phyloP scores from a whole-genome alignment of 331 rosid species.

The Quercus lobata region DNA sequence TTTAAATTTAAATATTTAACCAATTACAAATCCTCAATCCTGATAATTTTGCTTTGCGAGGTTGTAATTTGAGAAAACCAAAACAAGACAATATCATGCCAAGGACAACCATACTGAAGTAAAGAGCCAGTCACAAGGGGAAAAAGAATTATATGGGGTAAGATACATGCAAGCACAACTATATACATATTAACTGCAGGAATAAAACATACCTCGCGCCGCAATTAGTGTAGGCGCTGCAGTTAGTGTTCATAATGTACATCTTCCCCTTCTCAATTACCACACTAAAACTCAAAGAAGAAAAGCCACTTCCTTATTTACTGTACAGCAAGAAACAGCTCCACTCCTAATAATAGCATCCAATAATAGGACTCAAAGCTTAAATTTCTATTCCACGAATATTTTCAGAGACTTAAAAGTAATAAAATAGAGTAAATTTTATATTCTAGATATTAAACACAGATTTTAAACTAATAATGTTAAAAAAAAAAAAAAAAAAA shows the following conservation, averaged over 20 bases:
- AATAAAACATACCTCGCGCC: constrained; percentile 35
- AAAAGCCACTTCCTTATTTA: constrained; percentile 22
- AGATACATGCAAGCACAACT: too few relatives aligned
- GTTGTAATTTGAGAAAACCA: too few relatives aligned
- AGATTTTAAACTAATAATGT: background rate
- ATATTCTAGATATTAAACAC: background rate
- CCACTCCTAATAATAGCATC: constrained; percentile 24
- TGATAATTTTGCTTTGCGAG: too few relatives aligned
- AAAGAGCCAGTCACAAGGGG: too few relatives aligned
- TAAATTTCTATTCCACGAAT: background rate
- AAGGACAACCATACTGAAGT: too few relatives aligned
- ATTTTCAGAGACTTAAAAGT: background rate
- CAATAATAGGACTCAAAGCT: background rate
- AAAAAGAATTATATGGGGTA: too few relatives aligned
- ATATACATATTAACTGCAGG: background rate
- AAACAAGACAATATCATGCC: too few relatives aligned
- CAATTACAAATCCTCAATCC: too few relatives aligned
- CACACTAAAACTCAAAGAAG: constrained; percentile 17
- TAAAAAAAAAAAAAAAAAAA: background rate
- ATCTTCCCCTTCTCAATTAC: constrained; percentile 23
- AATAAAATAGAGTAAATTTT: background rate
- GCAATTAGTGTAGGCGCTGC: constrained; percentile 22
- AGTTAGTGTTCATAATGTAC: constrained; percentile 26
- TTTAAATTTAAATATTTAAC: too few relatives aligned
- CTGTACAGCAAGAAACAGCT: constrained; percentile 26